A percentile compares a stretch with the other conserved stretches of the same genome.
These are phyloP conservation scores for Gliomastix tumulicola DNA, from an alignment of 2,329 filamentous ascomycete genomes.

Conservation along the genomic window DNA sequence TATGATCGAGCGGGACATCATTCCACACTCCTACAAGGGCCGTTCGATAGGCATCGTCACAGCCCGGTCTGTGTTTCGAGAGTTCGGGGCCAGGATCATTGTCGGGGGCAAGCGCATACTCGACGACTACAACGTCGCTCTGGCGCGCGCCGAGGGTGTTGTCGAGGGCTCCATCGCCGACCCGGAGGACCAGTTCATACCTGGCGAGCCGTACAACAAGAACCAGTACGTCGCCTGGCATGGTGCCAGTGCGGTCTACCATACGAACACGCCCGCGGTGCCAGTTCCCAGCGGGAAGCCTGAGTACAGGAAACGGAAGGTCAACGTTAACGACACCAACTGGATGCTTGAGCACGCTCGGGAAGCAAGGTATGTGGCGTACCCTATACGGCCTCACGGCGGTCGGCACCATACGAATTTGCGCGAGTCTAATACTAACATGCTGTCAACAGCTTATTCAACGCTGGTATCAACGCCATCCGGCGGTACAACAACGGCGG, in stretches of 20 bases:
- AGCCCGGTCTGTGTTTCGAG: constrained; percentile 90
- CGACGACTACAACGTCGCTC: constrained; percentile 83
- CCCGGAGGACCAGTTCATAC: constrained; percentile 72
- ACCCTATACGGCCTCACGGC: too few species aligned
- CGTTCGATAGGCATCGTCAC: constrained; percentile 96
- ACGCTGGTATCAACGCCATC: constrained; percentile 61
- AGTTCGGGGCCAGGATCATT: constrained; percentile 91
- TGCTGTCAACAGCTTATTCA: constrained; percentile 69
- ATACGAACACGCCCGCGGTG: constrained; percentile 71
- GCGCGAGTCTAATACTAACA: too few species aligned
- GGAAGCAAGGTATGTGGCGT: constrained; percentile 76
- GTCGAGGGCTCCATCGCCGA: constrained; percentile 88
- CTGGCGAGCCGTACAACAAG: constrained; percentile 88
- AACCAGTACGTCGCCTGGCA: constrained; percentile 99
- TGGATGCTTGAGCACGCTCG: constrained; percentile 96
- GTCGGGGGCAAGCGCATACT: constrained; percentile 80
- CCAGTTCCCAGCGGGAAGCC: constrained; percentile 69
- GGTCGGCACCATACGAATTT: too few species aligned
- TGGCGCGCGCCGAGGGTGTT: constrained; percentile 67
- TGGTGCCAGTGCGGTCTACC: constrained; percentile 91
- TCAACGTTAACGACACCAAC: constrained; percentile 86
- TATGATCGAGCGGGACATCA: constrained; percentile 90
- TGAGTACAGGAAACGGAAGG: constrained; percentile 75
- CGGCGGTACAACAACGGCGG: constrained; percentile 66
- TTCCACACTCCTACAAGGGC: constrained; percentile 97